Conservation (phyloP, 139 green algal genomes). For the Pseudopediastrum boryanum region DNA sequence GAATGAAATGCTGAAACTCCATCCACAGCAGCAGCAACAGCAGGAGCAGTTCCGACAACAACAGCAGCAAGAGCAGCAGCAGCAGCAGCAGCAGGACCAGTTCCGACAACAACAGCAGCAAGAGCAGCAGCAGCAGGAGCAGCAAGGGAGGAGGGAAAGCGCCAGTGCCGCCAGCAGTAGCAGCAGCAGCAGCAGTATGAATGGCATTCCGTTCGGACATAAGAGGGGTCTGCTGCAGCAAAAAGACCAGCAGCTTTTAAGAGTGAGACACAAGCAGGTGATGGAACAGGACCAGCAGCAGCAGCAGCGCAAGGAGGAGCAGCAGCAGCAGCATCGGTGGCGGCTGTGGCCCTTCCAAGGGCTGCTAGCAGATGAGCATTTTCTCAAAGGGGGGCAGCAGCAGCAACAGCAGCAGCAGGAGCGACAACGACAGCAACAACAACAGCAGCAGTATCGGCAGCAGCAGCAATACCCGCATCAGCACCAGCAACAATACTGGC, state of each 20-base stretch:
- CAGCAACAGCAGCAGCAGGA: constrained; percentile 2
- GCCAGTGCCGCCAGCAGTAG: neutral
- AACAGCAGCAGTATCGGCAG: neutral
- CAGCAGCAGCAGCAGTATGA: too few species aligned
- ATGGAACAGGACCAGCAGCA: neutral
- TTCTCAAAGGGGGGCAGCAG: too few species aligned
- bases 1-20: neutral
- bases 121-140: neutral
- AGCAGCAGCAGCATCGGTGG: constrained; percentile 10
- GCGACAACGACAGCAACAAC: neutral
- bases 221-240: neutral
- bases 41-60: too few species aligned
- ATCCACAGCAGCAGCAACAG: neutral
- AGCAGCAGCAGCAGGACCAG: neutral
- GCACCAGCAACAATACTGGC: neutral
- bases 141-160: neutral
- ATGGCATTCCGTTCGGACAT: neutral
- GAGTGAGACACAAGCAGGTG: too few species aligned
- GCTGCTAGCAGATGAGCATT: too few species aligned
- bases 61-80: neutral
- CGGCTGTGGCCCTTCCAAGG: too few species aligned
- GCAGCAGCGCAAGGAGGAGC: neutral
- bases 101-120: neutral
- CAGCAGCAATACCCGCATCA: neutral
- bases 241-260: neutral